Evolutionary conservation across 257 asterid genomes (phyloP).

Genomic region (Solanum lycopersicoides): DNA sequence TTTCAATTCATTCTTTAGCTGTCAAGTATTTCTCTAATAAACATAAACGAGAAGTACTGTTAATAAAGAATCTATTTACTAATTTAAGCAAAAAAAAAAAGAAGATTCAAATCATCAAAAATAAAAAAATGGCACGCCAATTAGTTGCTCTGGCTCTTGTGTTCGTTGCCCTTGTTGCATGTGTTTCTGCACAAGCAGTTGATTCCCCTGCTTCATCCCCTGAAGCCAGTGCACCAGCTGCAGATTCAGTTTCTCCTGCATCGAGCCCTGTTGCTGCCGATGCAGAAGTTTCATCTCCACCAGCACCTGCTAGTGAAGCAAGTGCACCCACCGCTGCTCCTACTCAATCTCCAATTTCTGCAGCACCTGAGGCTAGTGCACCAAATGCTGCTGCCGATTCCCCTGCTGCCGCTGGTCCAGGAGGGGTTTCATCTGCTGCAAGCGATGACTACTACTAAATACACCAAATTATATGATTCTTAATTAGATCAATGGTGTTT

Average conservation of each 20-base stretch:
- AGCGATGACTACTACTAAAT: background rate
- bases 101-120: background rate
- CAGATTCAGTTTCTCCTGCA: background rate
- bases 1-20: conserved; percentile 26
- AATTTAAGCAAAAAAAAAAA: background rate
- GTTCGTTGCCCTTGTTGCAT: conserved; percentile 29
- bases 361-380: conserved; percentile 23
- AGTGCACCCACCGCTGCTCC: background rate
- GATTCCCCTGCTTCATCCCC: conserved; percentile 4
- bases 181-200: conserved; percentile 16
- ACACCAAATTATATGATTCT: background rate
- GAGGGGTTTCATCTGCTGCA: background rate
- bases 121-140: conserved; percentile 46
- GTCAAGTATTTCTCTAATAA: conserved; percentile 33
- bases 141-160: conserved; percentile 29
- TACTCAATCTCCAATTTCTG: background rate
- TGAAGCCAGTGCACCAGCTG: background rate
- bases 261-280: conserved; percentile 12
- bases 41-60: background rate
- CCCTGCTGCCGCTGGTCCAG: background rate
- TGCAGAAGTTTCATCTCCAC: conserved; percentile 31
- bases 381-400: background rate
- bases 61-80: conserved; percentile 18
- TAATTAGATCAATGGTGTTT: background rate
- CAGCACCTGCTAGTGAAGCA: conserved; percentile 19